Percentiles rank a stretch among this genome's conserved stretches.
phyloP scores from a whole-genome alignment of 768 basidiomycete species.

The Russula brevipes region DNA sequence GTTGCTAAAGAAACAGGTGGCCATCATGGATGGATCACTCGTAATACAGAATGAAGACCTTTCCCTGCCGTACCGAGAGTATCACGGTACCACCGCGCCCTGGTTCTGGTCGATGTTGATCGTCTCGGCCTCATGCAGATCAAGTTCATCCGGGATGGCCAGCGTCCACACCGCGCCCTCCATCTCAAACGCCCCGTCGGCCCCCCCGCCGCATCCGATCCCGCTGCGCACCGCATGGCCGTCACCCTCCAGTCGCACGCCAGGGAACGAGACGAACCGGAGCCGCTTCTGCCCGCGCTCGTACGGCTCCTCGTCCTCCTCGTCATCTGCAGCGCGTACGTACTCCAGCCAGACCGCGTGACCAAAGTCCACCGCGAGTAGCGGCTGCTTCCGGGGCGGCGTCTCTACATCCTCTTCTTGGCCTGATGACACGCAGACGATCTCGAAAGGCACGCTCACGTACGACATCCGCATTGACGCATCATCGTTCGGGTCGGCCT shows the following conservation, averaged over 20 bases:
- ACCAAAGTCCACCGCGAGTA: slow-evolving; percentile 83
- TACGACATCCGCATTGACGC: slow-evolving; percentile 66
- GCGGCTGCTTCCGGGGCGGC: slow-evolving; percentile 48
- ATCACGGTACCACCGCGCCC: slow-evolving; percentile 69
- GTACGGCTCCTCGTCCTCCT: slow-evolving; percentile 29
- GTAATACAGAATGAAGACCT: slow-evolving; percentile 71
- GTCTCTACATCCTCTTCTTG: slow-evolving; percentile 36
- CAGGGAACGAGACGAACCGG: slow-evolving; percentile 65
- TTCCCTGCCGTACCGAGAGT: slow-evolving; percentile 59
- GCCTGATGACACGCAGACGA: slow-evolving; percentile 54
- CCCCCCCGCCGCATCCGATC: slow-evolving; percentile 8
- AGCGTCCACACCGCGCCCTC: slow-evolving; percentile 49
- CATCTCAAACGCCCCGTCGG: slow-evolving; percentile 36
- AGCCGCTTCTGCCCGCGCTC: slow-evolving; percentile 45
- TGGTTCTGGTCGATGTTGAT: slow-evolving; percentile 76
- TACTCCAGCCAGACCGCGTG: slow-evolving; percentile 83
- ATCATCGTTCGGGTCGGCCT: slow-evolving; percentile 38
- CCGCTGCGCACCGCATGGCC: slow-evolving; percentile 20
- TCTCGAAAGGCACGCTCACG: slow-evolving; percentile 64
- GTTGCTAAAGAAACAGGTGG: no score
- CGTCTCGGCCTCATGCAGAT: slow-evolving; percentile 62
- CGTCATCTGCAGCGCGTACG: slow-evolving; percentile 32
- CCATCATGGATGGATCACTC: no score
- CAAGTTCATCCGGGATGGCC: slow-evolving; percentile 57
- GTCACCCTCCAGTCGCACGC: slow-evolving; percentile 39